These are phyloP conservation scores for Inonotus hispidus DNA, from an alignment of 1,284 basidiomycete species.

Conservation along the genomic window DNA sequence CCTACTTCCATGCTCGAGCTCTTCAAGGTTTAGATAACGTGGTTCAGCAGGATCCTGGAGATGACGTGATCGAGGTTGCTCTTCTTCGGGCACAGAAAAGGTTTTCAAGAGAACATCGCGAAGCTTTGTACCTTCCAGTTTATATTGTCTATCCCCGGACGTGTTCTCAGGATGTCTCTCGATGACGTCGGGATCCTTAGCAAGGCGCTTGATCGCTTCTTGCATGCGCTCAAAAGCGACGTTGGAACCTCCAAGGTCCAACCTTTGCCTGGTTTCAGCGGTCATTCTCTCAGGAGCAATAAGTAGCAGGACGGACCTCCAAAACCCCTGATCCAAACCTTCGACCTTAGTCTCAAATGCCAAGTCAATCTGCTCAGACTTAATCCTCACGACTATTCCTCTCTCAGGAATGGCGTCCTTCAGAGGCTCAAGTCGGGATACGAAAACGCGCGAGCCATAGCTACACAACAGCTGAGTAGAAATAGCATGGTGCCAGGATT, in stretches of 20 bases:
- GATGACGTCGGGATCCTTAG: slow-evolving; percentile 47
- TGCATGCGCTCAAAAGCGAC: slow-evolving; percentile 68
- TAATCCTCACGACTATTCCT: slow-evolving; percentile 51
- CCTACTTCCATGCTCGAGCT: slow-evolving; percentile 32
- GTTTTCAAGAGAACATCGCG: slow-evolving; percentile 60
- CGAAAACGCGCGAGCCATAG: slow-evolving; percentile 58
- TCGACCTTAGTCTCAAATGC: slow-evolving; percentile 52
- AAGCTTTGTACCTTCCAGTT: slow-evolving; percentile 63
- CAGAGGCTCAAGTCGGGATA: slow-evolving; percentile 60
- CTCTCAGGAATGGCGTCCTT: slow-evolving; percentile 33
- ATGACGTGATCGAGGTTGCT: slow-evolving; percentile 18
- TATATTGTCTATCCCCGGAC: slow-evolving; percentile 38
- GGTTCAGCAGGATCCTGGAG: slow-evolving; percentile 32
- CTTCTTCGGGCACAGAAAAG: slow-evolving; percentile 28
- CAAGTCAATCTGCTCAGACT: slow-evolving; percentile 48
- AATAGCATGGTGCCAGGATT: neutral
- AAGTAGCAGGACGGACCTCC: slow-evolving; percentile 41
- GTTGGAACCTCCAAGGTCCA: slow-evolving; percentile 70
- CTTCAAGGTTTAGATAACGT: slow-evolving; percentile 31
- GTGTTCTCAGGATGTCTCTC: slow-evolving; percentile 29
- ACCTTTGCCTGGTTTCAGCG: slow-evolving; percentile 28
- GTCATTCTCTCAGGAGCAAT: neutral
- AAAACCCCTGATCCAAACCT: slow-evolving; percentile 37
- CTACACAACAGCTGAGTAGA: slow-evolving; percentile 31
- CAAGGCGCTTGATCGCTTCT: slow-evolving; percentile 55